Evolutionary conservation across 352 stramenopile species (phyloP), one percentile per base, ranked within the genome.

Genomic region (Phytophthora citricola): DNA sequence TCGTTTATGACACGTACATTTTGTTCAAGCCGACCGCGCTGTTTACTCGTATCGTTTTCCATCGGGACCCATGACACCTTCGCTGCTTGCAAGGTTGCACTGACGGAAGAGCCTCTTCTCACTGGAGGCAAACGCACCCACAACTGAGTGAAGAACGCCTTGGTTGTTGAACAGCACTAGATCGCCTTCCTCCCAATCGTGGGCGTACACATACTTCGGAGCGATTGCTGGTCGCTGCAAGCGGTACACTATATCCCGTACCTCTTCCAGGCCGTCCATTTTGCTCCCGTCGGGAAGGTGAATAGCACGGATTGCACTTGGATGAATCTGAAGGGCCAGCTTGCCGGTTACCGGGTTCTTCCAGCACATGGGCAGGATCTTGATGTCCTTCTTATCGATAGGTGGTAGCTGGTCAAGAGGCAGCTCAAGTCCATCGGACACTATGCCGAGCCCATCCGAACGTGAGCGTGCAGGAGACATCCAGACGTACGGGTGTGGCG

Each of bases 131-230:
- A 75, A 75, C 1, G 67, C 67, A 12, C 67, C 67, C 9, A 75
- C 67, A 3, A 75, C 67, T 3, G 67, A 75, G 24, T 75, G 67
- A 26, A 75, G 63, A 6, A 71, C 67, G 12, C 67, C 67, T 27
- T 75, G 67, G 31, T 75, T 75, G 50, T 75, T 75, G 45, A 75
- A 75, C 2, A 75, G 34, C 40, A 75, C 67, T 45, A 75, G 17
- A 32, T 75, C 67, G 3, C 67, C 67, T 46, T 75, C 67, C 38
- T 75, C 67, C 67, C 67, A 75, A 34, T 75, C 62, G 50, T 75
- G 67, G 0, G 67, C 38, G 52, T 75, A 75, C 14, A 75, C 50
- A n/a, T 58, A 71, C 62, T 71, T 50, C 2, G 67, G 62, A 4
- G 67, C 50, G 24, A 75, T 75, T 9, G 62, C 67, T n/a, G 67